phyloP scores from a whole-genome alignment of 2,329 filamentous ascomycete species.

The Penicillium carneum region DNA sequence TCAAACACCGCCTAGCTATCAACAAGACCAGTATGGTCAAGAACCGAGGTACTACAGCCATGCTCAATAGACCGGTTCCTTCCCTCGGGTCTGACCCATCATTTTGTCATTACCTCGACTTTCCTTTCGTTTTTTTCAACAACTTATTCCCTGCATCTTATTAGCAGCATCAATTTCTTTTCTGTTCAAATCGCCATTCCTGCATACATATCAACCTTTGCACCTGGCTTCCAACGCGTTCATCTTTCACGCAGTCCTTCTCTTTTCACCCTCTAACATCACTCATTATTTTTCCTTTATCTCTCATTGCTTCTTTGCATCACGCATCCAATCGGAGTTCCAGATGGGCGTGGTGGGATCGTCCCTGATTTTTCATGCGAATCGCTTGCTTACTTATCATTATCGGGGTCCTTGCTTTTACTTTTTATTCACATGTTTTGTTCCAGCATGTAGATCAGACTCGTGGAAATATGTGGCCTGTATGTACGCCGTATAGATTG shows the following conservation, averaged over 20 bases:
- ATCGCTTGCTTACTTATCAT: slow-evolving; percentile 15
- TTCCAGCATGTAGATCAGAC: slow-evolving; percentile 10
- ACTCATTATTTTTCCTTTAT: slow-evolving; percentile 10
- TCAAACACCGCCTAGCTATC: slow-evolving; percentile 37
- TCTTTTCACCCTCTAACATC: slow-evolving; percentile 12
- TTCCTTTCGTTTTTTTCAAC: slow-evolving; percentile 6
- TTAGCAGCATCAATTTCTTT: slow-evolving; percentile 14
- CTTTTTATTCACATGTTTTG: background rate
- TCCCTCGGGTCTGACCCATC: background rate
- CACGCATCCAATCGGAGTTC: slow-evolving; percentile 41
- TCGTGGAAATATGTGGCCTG: slow-evolving; percentile 7
- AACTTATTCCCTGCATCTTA: slow-evolving; percentile 13
- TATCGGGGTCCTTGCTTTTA: slow-evolving; percentile 18
- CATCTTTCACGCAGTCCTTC: slow-evolving; percentile 11
- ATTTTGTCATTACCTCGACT: background rate
- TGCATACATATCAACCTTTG: slow-evolving; percentile 10
- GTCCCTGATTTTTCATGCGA: slow-evolving; percentile 18
- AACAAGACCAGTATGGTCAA: slow-evolving; percentile 40
- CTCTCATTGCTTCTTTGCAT: slow-evolving; percentile 29
- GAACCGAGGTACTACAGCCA: slow-evolving; percentile 38
- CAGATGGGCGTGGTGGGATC: slow-evolving; percentile 33
- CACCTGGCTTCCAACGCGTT: slow-evolving; percentile 12
- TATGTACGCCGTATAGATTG: slow-evolving; percentile 16
- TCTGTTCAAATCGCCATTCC: slow-evolving; percentile 14
- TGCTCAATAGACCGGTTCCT: slow-evolving; percentile 20